Base-by-base conservation (phyloP, 176 grass and related monocot species). In the Bothriochloa decipiens region DNA sequence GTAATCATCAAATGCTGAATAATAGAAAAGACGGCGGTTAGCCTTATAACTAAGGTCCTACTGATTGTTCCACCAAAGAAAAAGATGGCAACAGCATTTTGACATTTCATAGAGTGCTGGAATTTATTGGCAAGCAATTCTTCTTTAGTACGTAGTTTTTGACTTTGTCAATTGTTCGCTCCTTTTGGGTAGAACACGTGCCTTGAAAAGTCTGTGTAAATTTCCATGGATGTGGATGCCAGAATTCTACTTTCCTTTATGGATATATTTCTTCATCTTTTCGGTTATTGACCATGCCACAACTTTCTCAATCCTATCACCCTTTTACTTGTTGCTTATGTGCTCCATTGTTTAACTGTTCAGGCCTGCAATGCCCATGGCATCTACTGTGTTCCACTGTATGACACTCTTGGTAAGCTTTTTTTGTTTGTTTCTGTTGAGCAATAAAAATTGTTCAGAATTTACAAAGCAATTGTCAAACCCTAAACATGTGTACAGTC, bases 361-460 rank as follows among this genome's bases (percentile, higher is more conserved):
- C 88, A 97, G 94, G 92, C 92, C 70, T 94, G 94, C 87, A 98
- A 95, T 86, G 91, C 96, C 82, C 91, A 96, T 89, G 96, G 96
- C 69, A 87, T 98, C 46, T 94, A 91, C 60, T 98, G 93, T 89
- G 91, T 94, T 86, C 96, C 96, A 22, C 83, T 98, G 72, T 98
- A 98, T 75, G 96, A 98, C 79, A 96, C 96, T 18, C 93, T 98
- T 83, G 96, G 96, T 98, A 89, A 70, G 86, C 9, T 61, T 69
- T 85, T 72, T 75, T 75, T 32, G 29, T 50, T 65, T 81, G 7
- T 61, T 78, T 84, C 70, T 52, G 2, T 49, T 39, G 40, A 61
- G 23, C 20, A 68, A 11, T n/a, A 3, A 68, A 62, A 83, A 64
- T 72, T 26, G 9, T 50, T 49, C n/a, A 63, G 22, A 70, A 78